Percentiles rank a stretch among this genome's conserved stretches.
These are phyloP conservation scores for Populus davidiana DNA, from an alignment of 345 rosid genomes.

Conservation along the genomic window DNA sequence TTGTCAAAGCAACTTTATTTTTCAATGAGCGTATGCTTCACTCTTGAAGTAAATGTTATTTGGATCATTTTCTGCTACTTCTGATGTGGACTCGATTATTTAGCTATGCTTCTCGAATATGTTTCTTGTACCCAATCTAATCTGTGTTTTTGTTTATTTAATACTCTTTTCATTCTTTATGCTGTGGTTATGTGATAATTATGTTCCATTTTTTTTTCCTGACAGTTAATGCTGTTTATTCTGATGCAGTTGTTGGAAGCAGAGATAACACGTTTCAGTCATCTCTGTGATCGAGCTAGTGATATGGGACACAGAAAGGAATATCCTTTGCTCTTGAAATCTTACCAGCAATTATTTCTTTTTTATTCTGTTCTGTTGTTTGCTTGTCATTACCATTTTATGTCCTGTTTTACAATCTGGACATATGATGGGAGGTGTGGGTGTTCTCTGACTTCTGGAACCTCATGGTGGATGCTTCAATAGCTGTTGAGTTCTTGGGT, in stretches of 20 bases:
- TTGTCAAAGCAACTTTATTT: not conserved
- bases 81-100: not conserved
- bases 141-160: not conserved
- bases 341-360: not conserved
- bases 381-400: not conserved
- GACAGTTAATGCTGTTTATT: not conserved
- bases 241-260: conserved; percentile 77
- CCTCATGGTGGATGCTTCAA: not conserved
- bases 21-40: not conserved
- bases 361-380: not conserved
- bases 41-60: not conserved
- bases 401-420: not conserved
- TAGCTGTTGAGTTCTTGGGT: not conserved
- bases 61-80: not conserved
- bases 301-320: conserved; percentile 89
- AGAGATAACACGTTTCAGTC: conserved; percentile 78
- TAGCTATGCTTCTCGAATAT: not conserved
- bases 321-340: conserved; percentile 66
- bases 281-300: conserved; percentile 99
- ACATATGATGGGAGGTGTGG: not conserved
- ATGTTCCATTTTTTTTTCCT: not conserved
- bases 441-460: not conserved
- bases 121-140: not conserved
- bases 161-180: not conserved
- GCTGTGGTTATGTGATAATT: not conserved